Percentiles rank a stretch among this genome's conserved stretches.
These are phyloP conservation scores for Arthrobotrys iridis DNA, from an alignment of 2,329 filamentous ascomycete species.

Conservation along the genomic window DNA sequence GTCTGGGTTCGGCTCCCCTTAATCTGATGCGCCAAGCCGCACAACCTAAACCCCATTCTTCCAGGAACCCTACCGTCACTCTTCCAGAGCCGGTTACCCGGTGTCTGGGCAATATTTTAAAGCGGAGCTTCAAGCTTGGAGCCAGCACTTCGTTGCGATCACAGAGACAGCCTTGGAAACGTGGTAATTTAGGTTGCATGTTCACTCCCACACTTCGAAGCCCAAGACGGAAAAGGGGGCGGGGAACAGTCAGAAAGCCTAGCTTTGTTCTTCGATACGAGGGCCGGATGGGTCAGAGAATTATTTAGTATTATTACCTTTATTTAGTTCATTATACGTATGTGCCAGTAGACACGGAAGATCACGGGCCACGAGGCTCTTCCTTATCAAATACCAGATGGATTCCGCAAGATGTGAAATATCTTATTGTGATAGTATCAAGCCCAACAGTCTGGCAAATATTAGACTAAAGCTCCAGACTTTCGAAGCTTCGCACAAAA, in stretches of 20 bases:
- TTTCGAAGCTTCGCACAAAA: no score
- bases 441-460: no score
- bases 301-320: not conserved
- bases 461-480: no score
- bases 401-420: not conserved
- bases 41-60: slow-evolving; percentile 26
- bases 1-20: slow-evolving; percentile 49
- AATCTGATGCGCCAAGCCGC: slow-evolving; percentile 53
- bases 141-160: not conserved
- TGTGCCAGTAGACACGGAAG: slow-evolving; percentile 1
- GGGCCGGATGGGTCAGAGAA: not conserved
- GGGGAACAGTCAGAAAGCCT: slow-evolving; percentile 1
- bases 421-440: no score
- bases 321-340: no score
- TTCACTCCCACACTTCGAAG: not conserved
- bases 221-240: not conserved
- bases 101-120: slow-evolving; percentile 6
- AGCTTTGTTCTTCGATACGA: not conserved
- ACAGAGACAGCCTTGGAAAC: slow-evolving; percentile 40
- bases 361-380: slow-evolving; percentile 11
- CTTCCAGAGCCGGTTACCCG: slow-evolving; percentile 42
- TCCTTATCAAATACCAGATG: slow-evolving; percentile 11
- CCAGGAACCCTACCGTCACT: not conserved
- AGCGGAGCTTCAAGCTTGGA: not conserved
- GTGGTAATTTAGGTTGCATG: slow-evolving; percentile 46